These are phyloP conservation scores for Hypoxylon sp. DNA, from an alignment of 2,329 filamentous ascomycete genomes.

Conservation along the genomic window DNA sequence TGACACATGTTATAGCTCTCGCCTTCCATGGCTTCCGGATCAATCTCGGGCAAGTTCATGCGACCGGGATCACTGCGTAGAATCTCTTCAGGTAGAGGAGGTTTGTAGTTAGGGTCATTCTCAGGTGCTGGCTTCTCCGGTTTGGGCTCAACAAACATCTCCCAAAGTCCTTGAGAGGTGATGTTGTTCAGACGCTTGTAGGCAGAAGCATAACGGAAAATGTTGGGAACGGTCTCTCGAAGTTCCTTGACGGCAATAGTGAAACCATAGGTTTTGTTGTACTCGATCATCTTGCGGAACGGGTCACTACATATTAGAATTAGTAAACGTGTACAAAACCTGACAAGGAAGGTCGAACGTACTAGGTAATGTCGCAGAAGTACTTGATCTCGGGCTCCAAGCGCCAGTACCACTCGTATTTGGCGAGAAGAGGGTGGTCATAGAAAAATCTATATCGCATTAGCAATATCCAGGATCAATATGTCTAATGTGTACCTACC, in stretches of 20 bases:
- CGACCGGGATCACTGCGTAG: slow-evolving; percentile 80
- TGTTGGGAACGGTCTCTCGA: slow-evolving; percentile 97
- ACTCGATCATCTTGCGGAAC: slow-evolving; percentile 92
- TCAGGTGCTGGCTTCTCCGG: slow-evolving; percentile 73
- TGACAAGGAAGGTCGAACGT: slow-evolving; percentile 56
- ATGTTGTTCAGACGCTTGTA: slow-evolving; percentile 95
- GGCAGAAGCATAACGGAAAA: slow-evolving; percentile 98
- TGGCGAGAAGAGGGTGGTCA: slow-evolving; percentile 93
- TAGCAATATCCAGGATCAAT: slow-evolving; percentile 27
- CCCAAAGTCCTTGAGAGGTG: slow-evolving; percentile 93
- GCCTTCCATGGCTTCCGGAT: slow-evolving; percentile 94
- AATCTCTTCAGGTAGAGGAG: slow-evolving; percentile 83
- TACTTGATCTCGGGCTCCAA: slow-evolving; percentile 99
- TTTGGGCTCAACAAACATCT: slow-evolving; percentile 92
- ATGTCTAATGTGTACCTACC: slow-evolving; percentile 68
- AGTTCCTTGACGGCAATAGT: slow-evolving; percentile 99
- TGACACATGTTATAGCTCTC: slow-evolving; percentile 99
- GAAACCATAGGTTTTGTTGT: slow-evolving; percentile 98
- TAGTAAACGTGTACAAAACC: slow-evolving; percentile 39
- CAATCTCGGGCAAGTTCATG: slow-evolving; percentile 82
- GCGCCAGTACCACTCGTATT: slow-evolving; percentile 99
- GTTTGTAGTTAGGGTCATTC: slow-evolving; percentile 76
- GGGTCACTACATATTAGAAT: slow-evolving; percentile 76
- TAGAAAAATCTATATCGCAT: slow-evolving; percentile 83
- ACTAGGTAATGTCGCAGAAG: slow-evolving; percentile 99